Evolutionary conservation across 202 grass and related monocot species (phyloP), one percentile per base, ranked within the genome.

Genomic region (Hordeum pubiflorum): DNA sequence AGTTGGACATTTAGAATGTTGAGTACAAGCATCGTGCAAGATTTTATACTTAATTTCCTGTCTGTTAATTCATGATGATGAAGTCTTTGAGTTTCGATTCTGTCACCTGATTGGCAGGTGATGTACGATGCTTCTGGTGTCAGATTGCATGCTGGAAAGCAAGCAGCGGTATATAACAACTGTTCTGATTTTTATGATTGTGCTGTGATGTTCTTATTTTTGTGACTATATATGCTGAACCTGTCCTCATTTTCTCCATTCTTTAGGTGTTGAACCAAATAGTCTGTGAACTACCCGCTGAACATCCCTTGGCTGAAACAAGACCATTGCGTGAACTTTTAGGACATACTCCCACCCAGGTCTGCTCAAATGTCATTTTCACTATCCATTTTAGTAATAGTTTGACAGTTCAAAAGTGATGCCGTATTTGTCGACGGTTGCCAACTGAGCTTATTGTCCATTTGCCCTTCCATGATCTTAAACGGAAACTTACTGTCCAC

Each of bases 51-150:
- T 23, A 50, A 31, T 20, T 39, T 60, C 78, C 67, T 82, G 37
- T 12, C 4, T 17, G 17, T 55, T 75, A 44, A 79, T 57, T 22
- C 15, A 34, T 79, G 62, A 37, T 31, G 39, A 10, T 14, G 21
- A 59, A 21, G 57, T 56, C 20, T 82, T n/a, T 62, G 14, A 40
- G 39, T 78, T 52, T 69, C 24, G 10, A 9, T 79, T 69, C 14
- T 54, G 9, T 79, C 48, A 75, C 32, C 78, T 71, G 68, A 86
- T 81, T 86, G 64, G 29, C 86, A 97, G 93, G 93, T 97, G 31
- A 97, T 97, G 93, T 97, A 97, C 1, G 93, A 97, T 87, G 93
- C 93, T 85, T 97, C 89, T 87, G 93, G 93, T 82, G 86, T 97
- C 85, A 91, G 93, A 80, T 76, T 97, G 65, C 93, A 97, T 72